Evolutionary conservation across 2,329 filamentous ascomycete species (phyloP).

Genomic region (Alternaria ventricosa): DNA sequence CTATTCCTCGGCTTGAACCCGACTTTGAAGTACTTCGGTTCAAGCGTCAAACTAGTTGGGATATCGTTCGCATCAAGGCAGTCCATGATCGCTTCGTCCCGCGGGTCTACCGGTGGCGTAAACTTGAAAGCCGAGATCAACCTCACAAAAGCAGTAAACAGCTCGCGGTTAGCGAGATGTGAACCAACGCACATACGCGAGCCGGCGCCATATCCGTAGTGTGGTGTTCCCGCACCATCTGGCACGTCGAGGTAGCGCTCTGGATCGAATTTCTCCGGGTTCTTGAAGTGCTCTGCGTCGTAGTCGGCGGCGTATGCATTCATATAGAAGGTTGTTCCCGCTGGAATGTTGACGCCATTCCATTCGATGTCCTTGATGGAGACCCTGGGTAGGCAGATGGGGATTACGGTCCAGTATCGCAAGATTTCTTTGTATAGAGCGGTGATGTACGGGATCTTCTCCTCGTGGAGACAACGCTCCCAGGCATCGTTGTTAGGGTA

Average conservation of each 20-base stretch:
- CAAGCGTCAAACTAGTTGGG: constrained; percentile 57
- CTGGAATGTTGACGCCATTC: constrained; percentile 70
- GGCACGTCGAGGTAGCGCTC: constrained; percentile 68
- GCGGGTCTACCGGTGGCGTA: constrained; percentile 47
- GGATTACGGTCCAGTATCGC: constrained; percentile 80
- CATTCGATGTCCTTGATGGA: constrained; percentile 76
- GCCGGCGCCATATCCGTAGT: constrained; percentile 58
- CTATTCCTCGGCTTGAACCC: constrained; percentile 55
- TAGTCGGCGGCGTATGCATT: constrained; percentile 78
- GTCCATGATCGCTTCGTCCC: constrained; percentile 54
- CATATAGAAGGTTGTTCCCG: constrained; percentile 81
- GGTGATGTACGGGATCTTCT: constrained; percentile 78
- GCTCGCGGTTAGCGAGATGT: constrained; percentile 51
- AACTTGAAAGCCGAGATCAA: constrained; percentile 57
- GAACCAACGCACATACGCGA: constrained; percentile 56
- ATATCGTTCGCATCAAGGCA: constrained; percentile 55
- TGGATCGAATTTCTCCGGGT: constrained; percentile 68
- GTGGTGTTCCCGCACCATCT: constrained; percentile 55
- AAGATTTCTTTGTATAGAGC: constrained; percentile 80
- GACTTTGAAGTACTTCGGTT: constrained; percentile 60
- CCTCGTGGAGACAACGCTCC: constrained; percentile 73
- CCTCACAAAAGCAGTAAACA: constrained; percentile 57
- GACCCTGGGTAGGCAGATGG: constrained; percentile 75
- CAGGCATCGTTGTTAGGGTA: constrained; percentile 80
- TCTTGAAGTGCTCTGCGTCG: constrained; percentile 71